Percentiles rank a stretch among this genome's conserved stretches.
phyloP scores from a whole-genome alignment of 805 yeast genomes.

The Yarrowia bubula region DNA sequence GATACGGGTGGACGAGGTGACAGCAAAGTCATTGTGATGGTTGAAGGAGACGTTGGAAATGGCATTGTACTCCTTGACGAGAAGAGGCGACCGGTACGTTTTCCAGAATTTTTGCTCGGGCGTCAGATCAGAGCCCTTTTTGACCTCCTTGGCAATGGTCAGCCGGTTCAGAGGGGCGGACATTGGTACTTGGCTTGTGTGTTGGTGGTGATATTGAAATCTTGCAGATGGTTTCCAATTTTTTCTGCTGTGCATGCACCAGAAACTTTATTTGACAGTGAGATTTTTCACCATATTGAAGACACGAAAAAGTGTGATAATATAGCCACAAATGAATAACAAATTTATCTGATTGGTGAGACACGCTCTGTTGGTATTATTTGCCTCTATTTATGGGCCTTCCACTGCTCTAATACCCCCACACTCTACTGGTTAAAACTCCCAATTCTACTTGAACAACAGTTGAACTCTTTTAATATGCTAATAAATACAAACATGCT shows the following conservation, averaged over 20 bases:
- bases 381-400: neutral
- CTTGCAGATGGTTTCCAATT: slow-evolving; percentile 26
- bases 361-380: neutral
- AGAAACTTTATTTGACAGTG: neutral
- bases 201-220: slow-evolving; percentile 25
- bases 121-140: slow-evolving; percentile 23
- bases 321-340: too few species aligned
- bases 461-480: neutral
- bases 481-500: neutral
- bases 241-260: slow-evolving; percentile 12
- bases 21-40: slow-evolving; percentile 74
- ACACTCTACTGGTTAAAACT: too few species aligned
- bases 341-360: too few species aligned
- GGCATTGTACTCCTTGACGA: slow-evolving; percentile 90
- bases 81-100: slow-evolving; percentile 77
- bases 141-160: slow-evolving; percentile 24
- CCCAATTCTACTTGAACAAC: neutral
- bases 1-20: slow-evolving; percentile 85
- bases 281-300: neutral
- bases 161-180: slow-evolving; percentile 27
- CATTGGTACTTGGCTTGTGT: slow-evolving; percentile 4
- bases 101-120: slow-evolving; percentile 90
- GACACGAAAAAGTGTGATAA: too few species aligned
- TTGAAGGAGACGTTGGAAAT: slow-evolving; percentile 85
- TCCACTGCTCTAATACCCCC: too few species aligned